Percentiles rank a stretch among this genome's conserved stretches.
These are phyloP conservation scores for Beauveria varroae DNA, from an alignment of 2,329 filamentous ascomycete species.

Conservation along the genomic window DNA sequence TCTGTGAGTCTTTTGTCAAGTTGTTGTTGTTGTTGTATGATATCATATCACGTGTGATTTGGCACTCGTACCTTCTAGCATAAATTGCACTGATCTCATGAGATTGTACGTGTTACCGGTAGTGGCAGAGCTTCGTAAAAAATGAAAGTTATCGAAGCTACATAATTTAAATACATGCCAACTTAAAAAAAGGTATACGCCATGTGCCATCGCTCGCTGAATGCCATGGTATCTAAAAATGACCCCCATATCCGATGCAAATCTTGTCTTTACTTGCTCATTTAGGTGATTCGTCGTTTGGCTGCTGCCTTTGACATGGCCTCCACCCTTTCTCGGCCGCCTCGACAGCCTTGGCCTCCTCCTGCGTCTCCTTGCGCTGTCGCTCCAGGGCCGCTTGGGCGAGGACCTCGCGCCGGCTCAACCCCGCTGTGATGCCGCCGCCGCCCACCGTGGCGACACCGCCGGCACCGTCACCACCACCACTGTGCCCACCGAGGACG, in stretches of 20 bases:
- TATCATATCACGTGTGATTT: no score
- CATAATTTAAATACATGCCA: background rate
- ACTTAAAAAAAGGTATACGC: background rate
- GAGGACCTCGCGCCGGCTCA: conserved; percentile 66
- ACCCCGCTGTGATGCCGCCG: conserved; percentile 34
- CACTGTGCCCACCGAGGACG: conserved; percentile 55
- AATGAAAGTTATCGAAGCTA: no score
- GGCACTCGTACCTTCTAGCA: no score
- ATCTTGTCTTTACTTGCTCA: background rate
- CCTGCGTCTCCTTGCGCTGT: conserved; percentile 25
- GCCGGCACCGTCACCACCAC: conserved; percentile 49
- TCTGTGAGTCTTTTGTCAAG: no score
- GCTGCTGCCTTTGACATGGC: conserved; percentile 20
- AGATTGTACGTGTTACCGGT: no score
- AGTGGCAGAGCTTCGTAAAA: no score
- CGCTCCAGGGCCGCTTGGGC: conserved; percentile 42
- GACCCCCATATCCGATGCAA: background rate
- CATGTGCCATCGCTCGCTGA: background rate
- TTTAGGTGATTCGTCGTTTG: conserved; percentile 9
- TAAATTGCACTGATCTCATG: no score
- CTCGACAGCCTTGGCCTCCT: conserved; percentile 25
- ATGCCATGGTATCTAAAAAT: background rate
- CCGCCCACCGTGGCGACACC: conserved; percentile 38
- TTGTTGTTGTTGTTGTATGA: no score
- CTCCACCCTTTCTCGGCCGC: conserved; percentile 23